Percentiles rank a stretch among this genome's conserved stretches.
Evolutionary conservation across 148 eudicot species (phyloP).

Genomic region (Dianthus caryophyllus): DNA sequence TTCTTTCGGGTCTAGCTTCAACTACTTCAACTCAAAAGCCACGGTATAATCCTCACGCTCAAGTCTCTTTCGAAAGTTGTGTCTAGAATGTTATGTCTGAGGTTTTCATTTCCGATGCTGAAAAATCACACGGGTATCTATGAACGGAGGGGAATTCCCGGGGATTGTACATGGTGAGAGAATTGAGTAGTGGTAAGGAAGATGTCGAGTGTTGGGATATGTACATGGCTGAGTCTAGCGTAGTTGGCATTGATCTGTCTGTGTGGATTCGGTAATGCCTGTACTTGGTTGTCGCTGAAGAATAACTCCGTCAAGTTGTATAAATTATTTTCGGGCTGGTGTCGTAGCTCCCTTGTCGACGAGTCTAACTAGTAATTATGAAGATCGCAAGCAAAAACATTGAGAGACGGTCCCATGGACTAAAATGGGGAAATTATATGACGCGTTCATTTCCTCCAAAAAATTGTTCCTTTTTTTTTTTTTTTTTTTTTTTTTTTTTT

Average conservation of each 20-base stretch:
- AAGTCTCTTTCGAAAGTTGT: conserved; percentile 52
- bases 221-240: conserved; percentile 26
- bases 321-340: conserved; percentile 15
- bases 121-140: neutral
- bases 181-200: neutral
- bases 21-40: conserved; percentile 52
- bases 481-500: too few relatives aligned
- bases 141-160: conserved; percentile 3
- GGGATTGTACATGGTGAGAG: conserved; percentile 27
- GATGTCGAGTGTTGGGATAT: conserved; percentile 12
- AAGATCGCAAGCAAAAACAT: neutral
- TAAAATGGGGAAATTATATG: conserved; percentile 4
- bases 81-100: conserved; percentile 4
- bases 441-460: neutral
- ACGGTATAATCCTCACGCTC: conserved; percentile 33
- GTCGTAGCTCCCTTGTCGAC: conserved; percentile 8
- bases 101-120: neutral
- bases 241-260: conserved; percentile 10
- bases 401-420: neutral
- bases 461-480: too few relatives aligned
- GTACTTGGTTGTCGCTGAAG: neutral
- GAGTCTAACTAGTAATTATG: neutral
- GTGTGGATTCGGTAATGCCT: neutral
- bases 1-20: conserved; percentile 49
- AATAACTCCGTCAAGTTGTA: conserved; percentile 13